Conservation (phyloP, 1,139 yeast genomes). For the Pichia sp. region DNA sequence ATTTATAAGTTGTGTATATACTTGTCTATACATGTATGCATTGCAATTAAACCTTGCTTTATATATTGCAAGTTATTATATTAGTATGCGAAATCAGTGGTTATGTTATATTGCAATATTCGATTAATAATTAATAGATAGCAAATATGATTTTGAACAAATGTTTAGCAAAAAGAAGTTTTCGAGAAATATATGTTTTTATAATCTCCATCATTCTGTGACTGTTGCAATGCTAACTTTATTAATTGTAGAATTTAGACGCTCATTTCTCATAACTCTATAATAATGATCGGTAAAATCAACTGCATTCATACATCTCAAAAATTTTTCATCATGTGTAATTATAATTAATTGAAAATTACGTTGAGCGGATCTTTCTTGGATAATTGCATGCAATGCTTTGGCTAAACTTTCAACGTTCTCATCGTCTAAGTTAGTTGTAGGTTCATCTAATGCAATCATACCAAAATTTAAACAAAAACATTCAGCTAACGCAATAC, state of each 20-base stretch:
- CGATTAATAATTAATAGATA: no score
- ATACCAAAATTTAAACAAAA: conserved; percentile 94
- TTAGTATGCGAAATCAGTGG: no score
- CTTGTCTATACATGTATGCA: no score
- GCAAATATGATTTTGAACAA: no score
- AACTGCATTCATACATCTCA: conserved; percentile 78
- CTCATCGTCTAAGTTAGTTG: conserved; percentile 88
- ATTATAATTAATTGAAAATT: conserved; percentile 93
- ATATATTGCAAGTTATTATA: no score
- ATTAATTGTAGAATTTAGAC: conserved; percentile 67
- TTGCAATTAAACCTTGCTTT: no score
- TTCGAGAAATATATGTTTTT: no score
- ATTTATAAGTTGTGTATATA: not conserved
- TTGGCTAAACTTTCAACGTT: conserved; percentile 84
- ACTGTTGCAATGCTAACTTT: conserved; percentile 24
- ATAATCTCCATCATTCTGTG: conserved; percentile 6
- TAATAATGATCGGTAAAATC: conserved; percentile 87
- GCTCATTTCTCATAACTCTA: conserved; percentile 71
- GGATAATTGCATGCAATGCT: conserved; percentile 71
- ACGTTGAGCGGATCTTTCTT: conserved; percentile 64
- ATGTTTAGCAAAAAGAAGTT: no score
- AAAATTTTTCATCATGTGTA: conserved; percentile 91
- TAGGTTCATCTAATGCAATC: conserved; percentile 95
- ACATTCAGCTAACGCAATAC: conserved; percentile 91
- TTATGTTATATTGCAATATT: no score